These are phyloP conservation scores for Populus simonii DNA, from an alignment of 345 rosid genomes.

Conservation along the genomic window DNA sequence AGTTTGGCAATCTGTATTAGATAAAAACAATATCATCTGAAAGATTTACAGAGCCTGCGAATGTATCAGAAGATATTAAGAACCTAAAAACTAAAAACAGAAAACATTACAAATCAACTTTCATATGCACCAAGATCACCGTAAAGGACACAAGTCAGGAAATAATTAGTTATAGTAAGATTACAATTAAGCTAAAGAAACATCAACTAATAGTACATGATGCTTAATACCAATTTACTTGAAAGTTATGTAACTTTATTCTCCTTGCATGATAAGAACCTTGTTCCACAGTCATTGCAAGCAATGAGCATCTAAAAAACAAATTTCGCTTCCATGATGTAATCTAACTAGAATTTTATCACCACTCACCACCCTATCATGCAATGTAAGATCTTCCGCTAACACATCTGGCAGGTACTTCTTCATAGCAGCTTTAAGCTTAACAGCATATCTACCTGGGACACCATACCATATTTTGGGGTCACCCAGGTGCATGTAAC, in stretches of 20 bases:
- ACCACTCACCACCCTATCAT: slow-evolving; percentile 42
- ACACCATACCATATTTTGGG: slow-evolving; percentile 64
- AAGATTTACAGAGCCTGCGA: background rate
- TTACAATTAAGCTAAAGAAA: background rate
- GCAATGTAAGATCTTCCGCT: slow-evolving; percentile 26
- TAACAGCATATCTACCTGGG: slow-evolving; percentile 41
- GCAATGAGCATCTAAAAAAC: background rate
- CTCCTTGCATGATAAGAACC: background rate
- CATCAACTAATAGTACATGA: background rate
- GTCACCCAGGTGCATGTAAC: slow-evolving; percentile 63
- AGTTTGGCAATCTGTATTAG: slow-evolving; percentile 41
- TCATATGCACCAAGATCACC: background rate
- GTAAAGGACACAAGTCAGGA: background rate
- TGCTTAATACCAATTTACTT: too few species aligned
- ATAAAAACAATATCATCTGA: background rate
- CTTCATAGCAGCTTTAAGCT: slow-evolving; percentile 40
- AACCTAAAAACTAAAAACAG: background rate
- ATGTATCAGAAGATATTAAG: background rate
- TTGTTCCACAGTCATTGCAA: slow-evolving; percentile 1
- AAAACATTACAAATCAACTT: background rate
- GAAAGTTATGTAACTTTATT: background rate
- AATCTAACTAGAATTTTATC: slow-evolving; percentile 2
- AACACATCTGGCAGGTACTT: slow-evolving; percentile 31
- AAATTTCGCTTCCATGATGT: slow-evolving; percentile 8
- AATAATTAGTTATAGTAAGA: background rate